Percentiles rank a stretch among this genome's conserved stretches.
These are phyloP conservation scores for Colletotrichum cordylinicola DNA, from an alignment of 2,329 filamentous ascomycete genomes.

Conservation along the genomic window DNA sequence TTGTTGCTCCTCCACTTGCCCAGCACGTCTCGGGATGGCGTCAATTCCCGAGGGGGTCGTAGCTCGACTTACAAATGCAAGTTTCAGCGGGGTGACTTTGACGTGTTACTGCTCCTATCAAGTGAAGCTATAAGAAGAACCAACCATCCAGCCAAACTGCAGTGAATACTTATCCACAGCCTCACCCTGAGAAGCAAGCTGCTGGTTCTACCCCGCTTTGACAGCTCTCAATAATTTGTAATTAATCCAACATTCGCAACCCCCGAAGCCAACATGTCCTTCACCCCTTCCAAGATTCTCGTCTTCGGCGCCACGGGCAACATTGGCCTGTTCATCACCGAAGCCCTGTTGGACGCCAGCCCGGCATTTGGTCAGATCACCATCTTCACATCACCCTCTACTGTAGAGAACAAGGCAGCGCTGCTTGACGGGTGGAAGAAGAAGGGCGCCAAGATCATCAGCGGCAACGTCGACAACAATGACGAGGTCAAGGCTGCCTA, in stretches of 20 bases:
- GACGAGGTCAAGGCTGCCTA: conserved; percentile 60
- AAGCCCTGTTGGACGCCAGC: conserved; percentile 38
- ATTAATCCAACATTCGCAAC: background rate
- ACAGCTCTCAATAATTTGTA: background rate
- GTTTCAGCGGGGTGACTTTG: conserved; percentile 6
- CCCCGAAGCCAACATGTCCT: background rate
- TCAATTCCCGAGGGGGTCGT: background rate
- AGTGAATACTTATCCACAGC: background rate
- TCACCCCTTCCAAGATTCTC: conserved; percentile 11
- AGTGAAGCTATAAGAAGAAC: background rate
- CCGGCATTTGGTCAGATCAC: conserved; percentile 37
- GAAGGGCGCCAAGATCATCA: conserved; percentile 28
- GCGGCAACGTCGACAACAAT: conserved; percentile 41
- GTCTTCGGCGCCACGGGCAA: conserved; percentile 45
- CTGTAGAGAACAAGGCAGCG: conserved; percentile 24
- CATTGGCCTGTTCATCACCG: conserved; percentile 47
- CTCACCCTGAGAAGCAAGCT: background rate
- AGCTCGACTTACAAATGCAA: conserved; percentile 9
- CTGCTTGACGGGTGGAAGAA: conserved; percentile 26
- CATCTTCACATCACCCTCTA: conserved; percentile 33
- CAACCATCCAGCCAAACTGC: background rate
- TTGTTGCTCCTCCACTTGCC: background rate
- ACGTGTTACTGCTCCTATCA: background rate
- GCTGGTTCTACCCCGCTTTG: background rate
- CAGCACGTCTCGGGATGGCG: conserved; percentile 13